Evolutionary conservation across 805 yeast species (phyloP), one percentile per base, ranked within the genome.

Genomic region (Yueomyces sp.): DNA sequence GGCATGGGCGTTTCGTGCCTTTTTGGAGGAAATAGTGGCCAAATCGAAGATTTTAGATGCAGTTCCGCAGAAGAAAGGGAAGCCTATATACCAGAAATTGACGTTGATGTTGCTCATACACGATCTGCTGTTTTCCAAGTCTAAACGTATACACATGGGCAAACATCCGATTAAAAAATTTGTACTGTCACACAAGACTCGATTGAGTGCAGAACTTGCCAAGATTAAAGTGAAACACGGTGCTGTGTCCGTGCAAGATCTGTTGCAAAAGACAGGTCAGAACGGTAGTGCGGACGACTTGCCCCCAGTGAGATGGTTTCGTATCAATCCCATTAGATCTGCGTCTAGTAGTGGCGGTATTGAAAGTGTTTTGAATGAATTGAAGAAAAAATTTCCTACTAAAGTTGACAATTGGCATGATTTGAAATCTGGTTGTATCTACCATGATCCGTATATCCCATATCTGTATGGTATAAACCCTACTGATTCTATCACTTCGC

Each of bases 91-190:
- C 42, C 49, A 53, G 33, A 51, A 54, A 39, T 41, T 55, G 39
- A 62, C 66, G 1, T 45, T 62, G 2, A 48, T 79, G 43, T 65
- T 90, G 6, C 62, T 90, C 62, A 81, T 81, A 1, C 94, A 90
- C 55, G 98, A 90, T 63, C 66, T 86, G 43, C 60, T 88, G 4
- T 71, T 92, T 45, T 73, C 90, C 4, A 74, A 77, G 49, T 70
- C 77, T 29, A 92, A 94, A 8, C 66, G 96, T 48, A 81, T 90
- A 46, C 94, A 86, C 57, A 81, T 86, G 70, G 94, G 94, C 5
- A 88, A 87, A 54, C 86, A 81, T 48, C 84, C 90, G 0, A 70
- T 86, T 45, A 92, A 92, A 56, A 92, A 84, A 41, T 81, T 84
- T 9, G 69, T 92, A 4, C 64, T 92, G 44, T 72, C 77, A 46